Evolutionary conservation across 2,329 filamentous ascomycete genomes (phyloP), one percentile per base, ranked within the genome.

Genomic region (Stemphylium lycopersici): DNA sequence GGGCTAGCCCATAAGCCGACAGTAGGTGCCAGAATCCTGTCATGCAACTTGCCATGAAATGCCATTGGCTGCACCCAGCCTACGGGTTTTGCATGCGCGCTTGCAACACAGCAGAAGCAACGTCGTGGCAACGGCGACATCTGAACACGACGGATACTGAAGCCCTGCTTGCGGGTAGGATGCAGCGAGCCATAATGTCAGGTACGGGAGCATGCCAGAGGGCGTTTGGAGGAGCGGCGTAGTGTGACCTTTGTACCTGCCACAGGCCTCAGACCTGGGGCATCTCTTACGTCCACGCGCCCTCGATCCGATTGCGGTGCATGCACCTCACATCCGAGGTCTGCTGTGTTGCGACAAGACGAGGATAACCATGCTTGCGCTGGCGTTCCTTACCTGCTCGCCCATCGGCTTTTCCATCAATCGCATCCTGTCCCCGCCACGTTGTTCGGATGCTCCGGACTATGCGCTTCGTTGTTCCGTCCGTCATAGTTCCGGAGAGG

Each of bases 161-260:
- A 47, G 55, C 55, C 34, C 39, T 49, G 55, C 41, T 45, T 56
- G 52, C 48, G n/a, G 38, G 52, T 54, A 42, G 33, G 43, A 50
- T 58, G 63, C 59, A 55, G 47, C 53, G 43, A 56, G 55, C 51
- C 53, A 52, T 40, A 50, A 40, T 52, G 55, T 52, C 53, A 64
- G 60, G 48, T 46, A 61, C 56, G 42, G 55, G 55, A 42, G 46
- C 53, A 52, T 40, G 48, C 55, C 29, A 57, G 34, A 57, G 58
- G 55, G 52, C 44, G 39, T 42, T 58, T 55, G 15, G 13, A 26
- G 41, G 33, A 31, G 44, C 40, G 50, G 33, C 18, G 32, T 47
- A 43, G 50, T 65, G 44, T 46, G 29, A 56, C 52, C 29, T 44
- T 49, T 42, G 39, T 22, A 29, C 34, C 33, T 40, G 26, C 15